A percentile compares a stretch with the other conserved stretches of the same genome.
phyloP scores from a whole-genome alignment of 768 basidiomycete species.

The Podaxis sp. region DNA sequence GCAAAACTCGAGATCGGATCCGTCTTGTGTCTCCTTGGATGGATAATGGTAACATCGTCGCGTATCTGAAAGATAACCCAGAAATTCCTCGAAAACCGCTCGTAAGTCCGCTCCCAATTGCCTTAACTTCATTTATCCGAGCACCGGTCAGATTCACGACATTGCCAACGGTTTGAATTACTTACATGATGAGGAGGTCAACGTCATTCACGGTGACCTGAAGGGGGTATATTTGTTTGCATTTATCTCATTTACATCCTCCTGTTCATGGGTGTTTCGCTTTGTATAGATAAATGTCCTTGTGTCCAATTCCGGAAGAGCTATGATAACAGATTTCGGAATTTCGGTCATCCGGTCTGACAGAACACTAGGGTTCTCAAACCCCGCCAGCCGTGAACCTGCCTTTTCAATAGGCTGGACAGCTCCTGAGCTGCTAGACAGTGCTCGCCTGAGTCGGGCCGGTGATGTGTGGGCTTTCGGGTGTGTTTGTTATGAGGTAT shows the following conservation, averaged over 20 bases:
- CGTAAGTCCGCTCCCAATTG: background rate
- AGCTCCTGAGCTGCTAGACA: conserved; percentile 18
- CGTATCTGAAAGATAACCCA: conserved; percentile 4
- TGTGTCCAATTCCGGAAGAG: conserved; percentile 9
- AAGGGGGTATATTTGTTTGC: conserved; percentile 12
- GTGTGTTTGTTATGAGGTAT: conserved; percentile 19
- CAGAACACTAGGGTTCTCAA: background rate
- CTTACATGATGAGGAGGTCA: conserved; percentile 14
- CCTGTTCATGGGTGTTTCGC: background rate
- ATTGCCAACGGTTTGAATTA: conserved; percentile 14
- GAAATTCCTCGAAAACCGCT: background rate
- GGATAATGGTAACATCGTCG: conserved; percentile 14
- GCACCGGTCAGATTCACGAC: conserved; percentile 7
- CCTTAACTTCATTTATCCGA: no score
- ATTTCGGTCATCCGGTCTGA: conserved; percentile 9
- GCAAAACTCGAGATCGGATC: background rate
- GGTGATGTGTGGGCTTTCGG: conserved; percentile 20
- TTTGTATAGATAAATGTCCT: conserved; percentile 16
- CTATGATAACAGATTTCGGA: conserved; percentile 19
- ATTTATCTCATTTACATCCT: background rate
- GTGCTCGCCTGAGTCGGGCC: background rate
- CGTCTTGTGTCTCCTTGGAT: conserved; percentile 20
- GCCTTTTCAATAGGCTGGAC: conserved; percentile 15
- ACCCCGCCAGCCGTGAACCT: background rate
- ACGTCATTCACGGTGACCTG: conserved; percentile 18